These are phyloP conservation scores for Hemisphaericaspora xylofermentans DNA, from an alignment of 1,139 yeast genomes.

Conservation along the genomic window DNA sequence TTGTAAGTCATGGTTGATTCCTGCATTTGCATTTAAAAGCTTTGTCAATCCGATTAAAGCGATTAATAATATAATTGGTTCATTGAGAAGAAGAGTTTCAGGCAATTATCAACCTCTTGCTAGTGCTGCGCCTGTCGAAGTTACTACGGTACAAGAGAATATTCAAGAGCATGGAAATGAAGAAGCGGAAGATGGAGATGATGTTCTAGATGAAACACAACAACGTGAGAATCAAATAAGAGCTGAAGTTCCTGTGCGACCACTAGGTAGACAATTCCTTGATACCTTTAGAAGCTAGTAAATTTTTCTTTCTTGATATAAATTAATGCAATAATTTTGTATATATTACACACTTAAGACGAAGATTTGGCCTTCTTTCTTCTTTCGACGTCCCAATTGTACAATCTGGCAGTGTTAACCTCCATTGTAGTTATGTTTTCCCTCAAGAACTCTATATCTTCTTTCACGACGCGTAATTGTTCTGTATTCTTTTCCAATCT, in stretches of 20 bases:
- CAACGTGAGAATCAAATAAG: conserved; percentile 30
- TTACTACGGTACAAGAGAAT: conserved; percentile 2
- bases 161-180: conserved; percentile 7
- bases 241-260: conserved; percentile 58
- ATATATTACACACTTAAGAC: neutral
- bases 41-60: conserved; percentile 25
- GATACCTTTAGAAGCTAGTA: conserved; percentile 51
- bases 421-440: conserved; percentile 97
- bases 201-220: conserved; percentile 23
- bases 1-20: conserved; percentile 51
- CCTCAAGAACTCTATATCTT: conserved; percentile 84
- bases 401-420: conserved; percentile 92
- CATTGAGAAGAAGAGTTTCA: conserved; percentile 9
- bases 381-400: conserved; percentile 94
- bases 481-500: conserved; percentile 64
- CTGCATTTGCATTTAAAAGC: conserved; percentile 25
- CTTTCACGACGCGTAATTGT: conserved; percentile 62
- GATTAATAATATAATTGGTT: conserved; percentile 5
- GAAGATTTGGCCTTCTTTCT: conserved; percentile 50
- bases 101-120: conserved; percentile 16
- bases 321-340: neutral
- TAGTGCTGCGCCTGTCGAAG: conserved; percentile 12
- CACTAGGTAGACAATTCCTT: conserved; percentile 56
- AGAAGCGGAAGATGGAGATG: conserved; percentile 24
- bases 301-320: neutral